A percentile compares a stretch with the other conserved stretches of the same genome.
phyloP scores from a whole-genome alignment of 305 asterid species.

The Fraxinus floribunda region DNA sequence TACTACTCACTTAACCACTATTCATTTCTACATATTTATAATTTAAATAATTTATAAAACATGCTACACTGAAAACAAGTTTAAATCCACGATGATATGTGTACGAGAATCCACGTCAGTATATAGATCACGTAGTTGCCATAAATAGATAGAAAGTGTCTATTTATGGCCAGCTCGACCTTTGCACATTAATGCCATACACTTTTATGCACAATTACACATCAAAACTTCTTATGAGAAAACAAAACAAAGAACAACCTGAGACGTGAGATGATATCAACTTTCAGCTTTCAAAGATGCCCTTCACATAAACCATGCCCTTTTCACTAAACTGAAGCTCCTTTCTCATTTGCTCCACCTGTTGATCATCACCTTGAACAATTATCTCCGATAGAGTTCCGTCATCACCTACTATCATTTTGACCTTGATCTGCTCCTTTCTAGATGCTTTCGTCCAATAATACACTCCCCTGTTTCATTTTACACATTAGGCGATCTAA shows the following conservation, averaged over 20 bases:
- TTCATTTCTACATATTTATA: neutral
- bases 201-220: neutral
- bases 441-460: slow-evolving; percentile 91
- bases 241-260: neutral
- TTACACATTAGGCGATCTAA: neutral
- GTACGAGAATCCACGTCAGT: neutral
- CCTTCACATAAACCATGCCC: slow-evolving; percentile 92
- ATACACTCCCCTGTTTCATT: slow-evolving; percentile 67
- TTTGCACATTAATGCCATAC: neutral
- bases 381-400: slow-evolving; percentile 65
- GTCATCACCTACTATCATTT: slow-evolving; percentile 58
- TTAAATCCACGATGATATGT: neutral
- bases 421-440: slow-evolving; percentile 92
- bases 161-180: neutral
- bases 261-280: neutral
- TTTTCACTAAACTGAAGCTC: slow-evolving; percentile 82
- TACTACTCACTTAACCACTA: neutral
- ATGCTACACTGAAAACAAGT: too few relatives aligned
- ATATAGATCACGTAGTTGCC: neutral
- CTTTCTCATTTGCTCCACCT: slow-evolving; percentile 85
- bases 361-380: slow-evolving; percentile 90
- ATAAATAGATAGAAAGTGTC: neutral
- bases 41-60: too few relatives aligned
- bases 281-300: slow-evolving; percentile 67
- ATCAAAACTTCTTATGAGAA: slow-evolving; percentile 31